These are phyloP conservation scores for Kingdonia uniflora DNA, from an alignment of 164 flowering plant genomes.

Conservation along the genomic window DNA sequence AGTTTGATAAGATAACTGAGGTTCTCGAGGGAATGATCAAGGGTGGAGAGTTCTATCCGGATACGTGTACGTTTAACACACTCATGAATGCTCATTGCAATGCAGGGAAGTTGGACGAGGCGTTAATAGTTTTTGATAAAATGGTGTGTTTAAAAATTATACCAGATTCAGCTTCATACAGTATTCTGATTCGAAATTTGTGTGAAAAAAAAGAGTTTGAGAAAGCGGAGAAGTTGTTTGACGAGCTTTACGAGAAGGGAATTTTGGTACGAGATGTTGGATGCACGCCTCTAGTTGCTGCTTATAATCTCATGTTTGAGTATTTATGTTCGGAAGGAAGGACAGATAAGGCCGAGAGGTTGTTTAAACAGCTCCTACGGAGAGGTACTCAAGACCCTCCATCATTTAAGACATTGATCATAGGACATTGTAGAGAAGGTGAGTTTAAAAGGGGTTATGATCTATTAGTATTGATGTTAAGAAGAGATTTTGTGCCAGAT, in stretches of 20 bases:
- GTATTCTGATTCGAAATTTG: conserved; percentile 52
- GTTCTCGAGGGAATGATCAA: conserved; percentile 32
- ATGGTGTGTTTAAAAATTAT: conserved; percentile 35
- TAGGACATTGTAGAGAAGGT: conserved; percentile 79
- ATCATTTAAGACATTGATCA: conserved; percentile 51
- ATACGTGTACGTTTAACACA: conserved; percentile 75
- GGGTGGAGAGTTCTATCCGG: conserved; percentile 47
- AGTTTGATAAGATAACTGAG: conserved; percentile 54
- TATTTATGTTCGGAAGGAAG: conserved; percentile 52
- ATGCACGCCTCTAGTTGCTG: conserved; percentile 38
- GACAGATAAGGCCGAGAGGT: conserved; percentile 49
- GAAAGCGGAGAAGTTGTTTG: conserved; percentile 52
- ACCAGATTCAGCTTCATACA: conserved; percentile 71
- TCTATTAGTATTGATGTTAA: conserved; percentile 52
- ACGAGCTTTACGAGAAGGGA: conserved; percentile 44
- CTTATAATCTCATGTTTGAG: conserved; percentile 52
- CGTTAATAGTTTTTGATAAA: conserved; percentile 39
- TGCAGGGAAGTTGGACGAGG: conserved; percentile 43
- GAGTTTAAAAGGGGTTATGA: conserved; percentile 12
- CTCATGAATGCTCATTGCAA: conserved; percentile 57
- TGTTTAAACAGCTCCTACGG: conserved; percentile 57
- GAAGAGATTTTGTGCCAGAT: conserved; percentile 59
- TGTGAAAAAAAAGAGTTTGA: conserved; percentile 35
- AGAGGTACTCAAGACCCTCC: conserved; percentile 68
- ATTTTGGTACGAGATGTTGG: conserved; percentile 36